Percentiles rank a stretch among this genome's conserved stretches.
Conservation (phyloP, 2,329 filamentous ascomycete species). For the Chaetothyriales sp. region DNA sequence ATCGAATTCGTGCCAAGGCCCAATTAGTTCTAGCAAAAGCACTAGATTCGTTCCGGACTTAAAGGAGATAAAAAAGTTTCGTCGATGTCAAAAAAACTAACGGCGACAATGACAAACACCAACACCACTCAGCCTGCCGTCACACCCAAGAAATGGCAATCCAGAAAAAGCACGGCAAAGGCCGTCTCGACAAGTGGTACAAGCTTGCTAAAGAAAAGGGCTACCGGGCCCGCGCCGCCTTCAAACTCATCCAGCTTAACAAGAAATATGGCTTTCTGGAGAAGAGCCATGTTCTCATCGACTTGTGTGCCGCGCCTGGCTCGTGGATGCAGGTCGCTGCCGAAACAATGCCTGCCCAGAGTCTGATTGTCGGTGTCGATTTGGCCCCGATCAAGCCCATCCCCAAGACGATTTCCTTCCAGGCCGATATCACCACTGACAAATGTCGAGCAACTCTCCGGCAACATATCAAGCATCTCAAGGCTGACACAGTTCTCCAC, state of each 20-base stretch:
- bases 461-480: slow-evolving; percentile 85
- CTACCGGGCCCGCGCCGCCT: slow-evolving; percentile 85
- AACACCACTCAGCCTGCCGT: not conserved
- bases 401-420: slow-evolving; percentile 83
- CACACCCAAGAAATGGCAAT: slow-evolving; percentile 55
- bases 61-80: not conserved
- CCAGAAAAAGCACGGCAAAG: slow-evolving; percentile 60
- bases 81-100: not conserved
- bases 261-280: slow-evolving; percentile 98
- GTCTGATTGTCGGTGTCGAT: slow-evolving; percentile 88
- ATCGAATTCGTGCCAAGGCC: too few species aligned
- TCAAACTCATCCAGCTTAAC: slow-evolving; percentile 96
- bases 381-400: slow-evolving; percentile 91
- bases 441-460: slow-evolving; percentile 85
- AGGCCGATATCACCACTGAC: slow-evolving; percentile 94
- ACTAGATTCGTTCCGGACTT: too few species aligned
- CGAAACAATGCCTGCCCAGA: slow-evolving; percentile 81
- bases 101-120: not conserved
- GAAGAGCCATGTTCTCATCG: slow-evolving; percentile 87
- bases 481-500: slow-evolving; percentile 87
- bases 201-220: slow-evolving; percentile 97
- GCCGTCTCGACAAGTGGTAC: slow-evolving; percentile 72
- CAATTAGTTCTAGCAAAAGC: too few species aligned
- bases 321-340: slow-evolving; percentile 95
- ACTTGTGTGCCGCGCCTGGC: slow-evolving; percentile 95